Percentiles rank a stretch among this genome's conserved stretches.
Conservation (phyloP, 805 yeast genomes). For the Lipomyces sp. region DNA sequence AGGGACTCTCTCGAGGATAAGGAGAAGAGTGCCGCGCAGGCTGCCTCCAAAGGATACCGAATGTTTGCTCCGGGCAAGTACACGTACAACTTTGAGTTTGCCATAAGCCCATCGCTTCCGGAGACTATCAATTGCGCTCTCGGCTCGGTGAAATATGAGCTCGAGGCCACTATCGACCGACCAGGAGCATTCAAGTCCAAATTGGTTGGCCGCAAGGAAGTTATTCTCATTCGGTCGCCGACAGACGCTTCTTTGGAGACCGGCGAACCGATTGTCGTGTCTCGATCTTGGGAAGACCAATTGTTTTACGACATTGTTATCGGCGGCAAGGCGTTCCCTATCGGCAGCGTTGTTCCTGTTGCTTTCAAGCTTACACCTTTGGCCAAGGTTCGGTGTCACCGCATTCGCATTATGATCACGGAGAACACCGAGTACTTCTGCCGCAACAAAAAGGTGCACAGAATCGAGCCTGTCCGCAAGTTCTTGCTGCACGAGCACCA, state of each 20-base stretch:
- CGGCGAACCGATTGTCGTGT: slow-evolving; percentile 87
- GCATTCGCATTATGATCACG: slow-evolving; percentile 79
- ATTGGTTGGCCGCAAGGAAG: slow-evolving; percentile 58
- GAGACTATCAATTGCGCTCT: slow-evolving; percentile 75
- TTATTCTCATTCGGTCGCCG: slow-evolving; percentile 70
- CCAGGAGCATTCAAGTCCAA: slow-evolving; percentile 83
- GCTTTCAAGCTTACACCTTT: slow-evolving; percentile 81
- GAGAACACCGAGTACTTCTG: slow-evolving; percentile 92
- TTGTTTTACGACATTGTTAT: slow-evolving; percentile 84
- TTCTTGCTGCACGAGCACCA: slow-evolving; percentile 76
- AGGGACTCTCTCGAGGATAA: slow-evolving; percentile 19
- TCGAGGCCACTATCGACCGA: slow-evolving; percentile 70
- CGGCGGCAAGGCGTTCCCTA: slow-evolving; percentile 81
- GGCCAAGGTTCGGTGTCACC: slow-evolving; percentile 80
- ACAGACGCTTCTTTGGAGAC: slow-evolving; percentile 78
- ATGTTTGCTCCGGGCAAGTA: slow-evolving; percentile 84
- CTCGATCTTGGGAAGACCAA: slow-evolving; percentile 82
- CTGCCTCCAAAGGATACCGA: slow-evolving; percentile 40
- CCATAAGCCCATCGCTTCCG: slow-evolving; percentile 76
- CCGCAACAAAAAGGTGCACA: slow-evolving; percentile 77
- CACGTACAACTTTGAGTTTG: slow-evolving; percentile 85
- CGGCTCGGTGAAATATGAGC: slow-evolving; percentile 69
- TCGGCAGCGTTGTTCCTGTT: slow-evolving; percentile 79
- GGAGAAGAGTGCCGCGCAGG: slow-evolving; percentile 8
- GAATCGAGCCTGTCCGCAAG: slow-evolving; percentile 86